Base-by-base conservation (phyloP, 2,329 filamentous ascomycete genomes). In the Emydomyces testavorans region DNA sequence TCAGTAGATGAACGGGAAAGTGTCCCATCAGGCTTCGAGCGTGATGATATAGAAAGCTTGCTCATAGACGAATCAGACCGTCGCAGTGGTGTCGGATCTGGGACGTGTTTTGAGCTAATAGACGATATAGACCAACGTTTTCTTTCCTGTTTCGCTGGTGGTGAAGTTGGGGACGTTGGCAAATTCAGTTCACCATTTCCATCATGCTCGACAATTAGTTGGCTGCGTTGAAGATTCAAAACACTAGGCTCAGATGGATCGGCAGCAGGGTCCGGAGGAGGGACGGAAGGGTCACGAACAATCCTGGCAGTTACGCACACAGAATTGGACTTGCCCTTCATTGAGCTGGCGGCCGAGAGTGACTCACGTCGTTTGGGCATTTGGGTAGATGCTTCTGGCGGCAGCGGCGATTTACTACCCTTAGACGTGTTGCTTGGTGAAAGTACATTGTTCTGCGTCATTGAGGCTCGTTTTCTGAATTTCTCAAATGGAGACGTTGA, bases 251-350 rank as follows among this genome's bases (percentile, higher is more conserved):
- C 64, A 4, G 61, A 56, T 23, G 54, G 48, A 28, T 63, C 60
- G 51, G 50, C 62, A 50, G 52, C 62, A 65, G 58, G 71, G 68
- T 47, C 38, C 5, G 43, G 35, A n/a, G 37, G 28, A 29, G 43
- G 23, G 16, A 57, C 73, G 70, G 38, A 65, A 60, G 48, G 71
- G 74, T 57, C 83, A 40, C 86, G 79, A 31, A 94, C 71, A 53
- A 94, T 94, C 44, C 82, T 79, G 41, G 89, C 85, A 15, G 84
- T 92, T 8, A 94, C 88, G 38, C 88, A 89, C n/a, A 94, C 79
- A 0, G 86, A 89, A 58, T 89, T 85, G 4, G 46, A 44, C 10
- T 62, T 57, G n/a, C 55, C 55, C 15, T 59, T 60, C 23, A 52
- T 46, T 20, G 51, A 50, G 40, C 51, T 55, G 11, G 59, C 49